phyloP scores from a whole-genome alignment of 495 filamentous ascomycete species.

The Gamarada debralockiae region DNA sequence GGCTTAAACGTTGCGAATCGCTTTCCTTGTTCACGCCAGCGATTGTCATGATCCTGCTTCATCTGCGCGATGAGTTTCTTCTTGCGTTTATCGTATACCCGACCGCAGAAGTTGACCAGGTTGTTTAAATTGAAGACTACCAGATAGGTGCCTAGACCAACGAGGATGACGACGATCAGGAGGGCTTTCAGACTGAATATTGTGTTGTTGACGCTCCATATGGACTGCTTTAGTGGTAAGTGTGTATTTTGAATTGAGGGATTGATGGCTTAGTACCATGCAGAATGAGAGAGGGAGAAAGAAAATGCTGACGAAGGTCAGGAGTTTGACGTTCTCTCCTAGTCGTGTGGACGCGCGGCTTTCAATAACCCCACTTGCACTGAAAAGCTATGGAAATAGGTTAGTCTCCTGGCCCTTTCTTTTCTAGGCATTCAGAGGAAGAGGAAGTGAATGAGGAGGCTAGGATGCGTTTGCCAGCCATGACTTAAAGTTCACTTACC shows the following conservation, averaged over 20 bases:
- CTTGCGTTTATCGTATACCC: neutral
- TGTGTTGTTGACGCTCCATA: conserved; percentile 7
- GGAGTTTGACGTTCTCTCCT: conserved; percentile 33
- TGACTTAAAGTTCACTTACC: neutral
- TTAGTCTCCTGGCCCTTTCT: neutral
- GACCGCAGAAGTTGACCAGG: neutral
- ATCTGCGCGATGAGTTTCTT: conserved; percentile 3
- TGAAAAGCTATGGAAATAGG: conserved; percentile 6
- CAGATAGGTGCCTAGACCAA: conserved; percentile 8
- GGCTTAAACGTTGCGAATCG: conserved; percentile 2
- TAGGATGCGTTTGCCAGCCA: neutral
- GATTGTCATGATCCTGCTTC: neutral
- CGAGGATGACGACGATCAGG: conserved; percentile 1
- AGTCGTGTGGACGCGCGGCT: conserved; percentile 30
- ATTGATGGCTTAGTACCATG: neutral
- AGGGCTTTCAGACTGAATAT: conserved; percentile 3
- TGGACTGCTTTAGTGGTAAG: conserved; percentile 1
- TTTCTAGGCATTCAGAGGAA: neutral
- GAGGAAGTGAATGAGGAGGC: neutral
- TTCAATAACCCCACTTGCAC: conserved; percentile 26
- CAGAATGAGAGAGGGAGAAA: conserved; percentile 33
- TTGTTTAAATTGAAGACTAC: conserved; percentile 12
- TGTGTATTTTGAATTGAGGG: too few relatives aligned
- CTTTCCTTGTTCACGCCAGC: neutral
- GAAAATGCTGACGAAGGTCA: conserved; percentile 36